A percentile compares a stretch with the other conserved stretches of the same genome.
These are phyloP conservation scores for Solanum chilense DNA, from an alignment of 257 asterid species.

Conservation along the genomic window DNA sequence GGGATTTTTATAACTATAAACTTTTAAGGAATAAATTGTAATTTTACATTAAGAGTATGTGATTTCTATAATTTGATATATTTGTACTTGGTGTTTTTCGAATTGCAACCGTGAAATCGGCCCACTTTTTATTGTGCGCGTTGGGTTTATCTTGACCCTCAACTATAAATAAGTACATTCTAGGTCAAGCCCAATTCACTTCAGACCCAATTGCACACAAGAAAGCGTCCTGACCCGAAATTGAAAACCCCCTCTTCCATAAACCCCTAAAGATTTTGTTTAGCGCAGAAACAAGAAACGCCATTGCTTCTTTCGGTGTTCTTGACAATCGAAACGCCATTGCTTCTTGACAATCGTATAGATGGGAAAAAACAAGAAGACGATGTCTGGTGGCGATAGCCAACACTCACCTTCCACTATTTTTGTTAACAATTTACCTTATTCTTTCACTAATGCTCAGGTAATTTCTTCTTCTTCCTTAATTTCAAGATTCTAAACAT, in stretches of 20 bases:
- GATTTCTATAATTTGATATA: neutral
- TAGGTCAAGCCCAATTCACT: neutral
- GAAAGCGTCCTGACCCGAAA: neutral
- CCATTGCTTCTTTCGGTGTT: neutral
- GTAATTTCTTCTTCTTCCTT: conserved; percentile 8
- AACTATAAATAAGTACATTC: neutral
- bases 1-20: no score
- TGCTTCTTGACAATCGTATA: neutral
- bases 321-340: neutral
- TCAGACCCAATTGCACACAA: neutral
- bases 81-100: no score
- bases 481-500: neutral
- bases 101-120: no score
- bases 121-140: neutral
- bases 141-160: neutral
- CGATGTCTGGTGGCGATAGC: conserved; percentile 27
- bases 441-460: conserved; percentile 61
- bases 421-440: conserved; percentile 75
- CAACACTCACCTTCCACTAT: conserved; percentile 65
- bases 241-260: neutral
- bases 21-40: no score
- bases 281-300: neutral
- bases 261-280: neutral
- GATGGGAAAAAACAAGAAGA: conserved; percentile 63
- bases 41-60: no score